These are phyloP conservation scores for Nothomitra cinnamomea DNA, from an alignment of 2,329 filamentous ascomycete genomes.

Conservation along the genomic window DNA sequence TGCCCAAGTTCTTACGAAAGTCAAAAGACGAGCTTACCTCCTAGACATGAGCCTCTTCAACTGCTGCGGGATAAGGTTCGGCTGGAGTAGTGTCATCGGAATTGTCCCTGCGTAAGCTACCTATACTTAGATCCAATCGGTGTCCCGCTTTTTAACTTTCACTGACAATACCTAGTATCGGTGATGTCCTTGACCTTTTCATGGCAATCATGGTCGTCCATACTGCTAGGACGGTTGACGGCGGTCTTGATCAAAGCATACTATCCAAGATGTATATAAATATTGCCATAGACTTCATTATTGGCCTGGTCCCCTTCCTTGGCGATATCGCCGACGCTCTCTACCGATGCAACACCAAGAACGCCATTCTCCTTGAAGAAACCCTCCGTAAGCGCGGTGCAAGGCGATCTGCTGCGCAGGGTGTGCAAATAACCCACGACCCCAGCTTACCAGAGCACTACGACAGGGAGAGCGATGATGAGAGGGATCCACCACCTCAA, in stretches of 20 bases:
- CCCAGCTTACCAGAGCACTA: not conserved
- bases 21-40: slow-evolving; percentile 70
- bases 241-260: slow-evolving; percentile 48
- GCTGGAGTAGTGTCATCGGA: slow-evolving; percentile 77
- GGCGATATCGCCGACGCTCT: slow-evolving; percentile 60
- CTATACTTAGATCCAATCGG: not conserved
- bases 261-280: slow-evolving; percentile 64
- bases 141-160: not conserved
- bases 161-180: slow-evolving; percentile 34
- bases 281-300: slow-evolving; percentile 52
- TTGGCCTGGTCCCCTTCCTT: slow-evolving; percentile 58
- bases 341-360: slow-evolving; percentile 61
- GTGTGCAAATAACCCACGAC: not conserved
- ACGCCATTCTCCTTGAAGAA: slow-evolving; percentile 51
- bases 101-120: slow-evolving; percentile 56
- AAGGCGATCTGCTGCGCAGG: not conserved
- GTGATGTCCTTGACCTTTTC: slow-evolving; percentile 56
- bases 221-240: slow-evolving; percentile 57
- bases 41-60: slow-evolving; percentile 76
- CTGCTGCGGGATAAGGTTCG: slow-evolving; percentile 66
- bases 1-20: slow-evolving; percentile 62
- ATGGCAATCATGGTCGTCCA: slow-evolving; percentile 61
- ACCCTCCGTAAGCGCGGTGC: slow-evolving; percentile 11
- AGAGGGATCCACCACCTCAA: not conserved
- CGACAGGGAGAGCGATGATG: not conserved